Percentiles rank a stretch among this genome's conserved stretches.
These are phyloP conservation scores for Monosporozyma aerobia DNA, from an alignment of 805 yeast genomes.

Conservation along the genomic window DNA sequence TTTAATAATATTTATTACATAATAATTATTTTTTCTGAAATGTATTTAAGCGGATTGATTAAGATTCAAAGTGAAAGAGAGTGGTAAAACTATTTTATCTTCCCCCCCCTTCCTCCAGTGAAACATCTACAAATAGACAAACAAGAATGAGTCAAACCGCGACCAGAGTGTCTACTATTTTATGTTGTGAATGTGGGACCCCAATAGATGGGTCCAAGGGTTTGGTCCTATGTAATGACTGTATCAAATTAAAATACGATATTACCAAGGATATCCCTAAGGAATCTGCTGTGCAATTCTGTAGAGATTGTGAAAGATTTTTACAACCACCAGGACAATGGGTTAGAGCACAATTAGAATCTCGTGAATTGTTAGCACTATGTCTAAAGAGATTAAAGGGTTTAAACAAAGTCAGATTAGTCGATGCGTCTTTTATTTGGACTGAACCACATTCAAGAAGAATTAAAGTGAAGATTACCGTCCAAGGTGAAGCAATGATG, in stretches of 20 bases:
- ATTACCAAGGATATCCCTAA: slow-evolving; percentile 91
- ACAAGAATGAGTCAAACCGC: too few relatives aligned
- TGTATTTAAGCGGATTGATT: too few relatives aligned
- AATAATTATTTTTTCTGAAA: too few relatives aligned
- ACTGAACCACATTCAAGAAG: slow-evolving; percentile 98
- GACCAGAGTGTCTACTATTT: slow-evolving; percentile 49
- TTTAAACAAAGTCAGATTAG: slow-evolving; percentile 69
- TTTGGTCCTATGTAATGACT: slow-evolving; percentile 91
- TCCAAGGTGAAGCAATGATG: slow-evolving; percentile 92
- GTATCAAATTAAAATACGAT: slow-evolving; percentile 86
- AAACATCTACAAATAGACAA: background rate
- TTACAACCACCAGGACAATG: slow-evolving; percentile 92
- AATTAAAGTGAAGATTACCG: slow-evolving; percentile 80
- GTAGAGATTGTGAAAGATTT: slow-evolving; percentile 95
- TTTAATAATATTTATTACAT: too few relatives aligned
- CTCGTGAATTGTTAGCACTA: slow-evolving; percentile 83
- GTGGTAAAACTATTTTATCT: too few relatives aligned
- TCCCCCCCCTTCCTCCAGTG: too few relatives aligned
- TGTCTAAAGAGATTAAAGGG: slow-evolving; percentile 85
- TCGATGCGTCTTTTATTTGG: slow-evolving; percentile 95
- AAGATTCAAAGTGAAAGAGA: too few relatives aligned
- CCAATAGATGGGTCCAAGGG: slow-evolving; percentile 96
- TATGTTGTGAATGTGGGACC: slow-evolving; percentile 97
- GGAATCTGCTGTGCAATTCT: slow-evolving; percentile 84
- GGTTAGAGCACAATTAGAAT: slow-evolving; percentile 83